A percentile compares a stretch with the other conserved stretches of the same genome.
phyloP scores from a whole-genome alignment of 129 eudicot genomes.

The Deinandra increscens region DNA sequence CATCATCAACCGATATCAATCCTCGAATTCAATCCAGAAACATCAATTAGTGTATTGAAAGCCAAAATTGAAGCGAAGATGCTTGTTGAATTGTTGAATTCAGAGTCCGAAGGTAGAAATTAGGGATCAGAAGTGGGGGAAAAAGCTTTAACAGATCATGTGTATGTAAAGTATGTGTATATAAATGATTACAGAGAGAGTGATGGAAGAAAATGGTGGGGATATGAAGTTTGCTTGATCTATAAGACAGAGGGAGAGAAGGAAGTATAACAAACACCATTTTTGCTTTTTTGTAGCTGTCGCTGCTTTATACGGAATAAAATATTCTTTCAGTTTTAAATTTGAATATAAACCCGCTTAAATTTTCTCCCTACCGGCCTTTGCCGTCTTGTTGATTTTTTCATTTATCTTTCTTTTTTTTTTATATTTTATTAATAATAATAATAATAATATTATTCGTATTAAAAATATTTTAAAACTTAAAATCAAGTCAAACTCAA shows the following conservation, averaged over 20 bases:
- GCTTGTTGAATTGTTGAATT: not conserved
- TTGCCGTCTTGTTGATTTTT: conserved; percentile 1
- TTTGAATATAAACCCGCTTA: conserved; percentile 37
- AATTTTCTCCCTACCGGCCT: conserved; percentile 1
- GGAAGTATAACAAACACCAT: conserved; percentile 33
- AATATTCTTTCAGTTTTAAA: conserved; percentile 10
- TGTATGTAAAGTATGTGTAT: conserved; percentile 3
- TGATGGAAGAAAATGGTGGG: conserved; percentile 32
- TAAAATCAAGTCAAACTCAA: not conserved
- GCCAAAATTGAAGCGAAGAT: not conserved
- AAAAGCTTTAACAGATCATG: conserved; percentile 22
- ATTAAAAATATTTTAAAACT: no score
- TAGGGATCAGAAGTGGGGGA: conserved; percentile 21
- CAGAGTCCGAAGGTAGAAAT: not conserved
- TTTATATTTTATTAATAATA: no score
- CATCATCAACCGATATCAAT: conserved; percentile 37
- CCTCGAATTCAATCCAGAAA: conserved; percentile 16
- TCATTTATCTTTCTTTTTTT: not conserved
- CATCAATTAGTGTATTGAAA: conserved; percentile 9
- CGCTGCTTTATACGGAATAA: conserved; percentile 43
- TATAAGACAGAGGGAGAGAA: conserved; percentile 23
- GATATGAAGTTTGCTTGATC: conserved; percentile 33
- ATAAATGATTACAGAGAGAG: conserved; percentile 17
- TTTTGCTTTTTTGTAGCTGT: conserved; percentile 39
- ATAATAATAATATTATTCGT: no score